Evolutionary conservation across 2,329 filamentous ascomycete genomes (phyloP), one percentile per base, ranked within the genome.

Genomic region (Aphanoascus verrucosus): DNA sequence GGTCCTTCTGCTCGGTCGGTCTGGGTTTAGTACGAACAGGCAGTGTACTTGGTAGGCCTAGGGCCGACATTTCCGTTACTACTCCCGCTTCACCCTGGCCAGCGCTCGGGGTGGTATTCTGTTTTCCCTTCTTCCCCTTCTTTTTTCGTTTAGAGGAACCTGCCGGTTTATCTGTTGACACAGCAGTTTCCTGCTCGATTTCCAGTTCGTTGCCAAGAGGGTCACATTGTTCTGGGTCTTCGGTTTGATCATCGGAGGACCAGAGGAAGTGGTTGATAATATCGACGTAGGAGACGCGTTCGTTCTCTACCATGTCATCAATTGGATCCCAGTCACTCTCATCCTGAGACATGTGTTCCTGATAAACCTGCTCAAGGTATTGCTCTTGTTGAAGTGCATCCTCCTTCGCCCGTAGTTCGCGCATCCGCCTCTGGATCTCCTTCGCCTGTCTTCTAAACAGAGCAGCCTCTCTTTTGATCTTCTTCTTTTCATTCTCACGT

Each of bases 401-500:
- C 58, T 77, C 74, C 47, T 67, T 72, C 20, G 63, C 60, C 46
- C 67, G 65, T 52, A 70, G 59, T n/a, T 67, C 66, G 11, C 63
- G 64, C 41, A 73, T 62, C 28, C 71, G 69, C 23, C 53, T 44
- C 44, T 72, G 60, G 40, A 72, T 60, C 41, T 74, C 72, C 55
- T 72, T 73, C 62, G 67, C 70, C 58, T 77, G 71, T 5, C 75
- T 65, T 56, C 67, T 72, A 56, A 77, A 75, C 58, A 77, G 61
- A 14, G 70, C 67, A 2, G 73, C 71, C 58, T 77, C 74, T 35
- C 69, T 64, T 59, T 76, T 75, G 49, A 76, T 65, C 57, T 75
- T 76, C 62, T 72, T 74, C 44, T 71, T 71, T 59, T 77, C 75
- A 43, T 70, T 74, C 8, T 76, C 73, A 28, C 72, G 70, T 3